Base-by-base conservation (phyloP, 495 filamentous ascomycete genomes). In the Coniosporium apollinis region DNA sequence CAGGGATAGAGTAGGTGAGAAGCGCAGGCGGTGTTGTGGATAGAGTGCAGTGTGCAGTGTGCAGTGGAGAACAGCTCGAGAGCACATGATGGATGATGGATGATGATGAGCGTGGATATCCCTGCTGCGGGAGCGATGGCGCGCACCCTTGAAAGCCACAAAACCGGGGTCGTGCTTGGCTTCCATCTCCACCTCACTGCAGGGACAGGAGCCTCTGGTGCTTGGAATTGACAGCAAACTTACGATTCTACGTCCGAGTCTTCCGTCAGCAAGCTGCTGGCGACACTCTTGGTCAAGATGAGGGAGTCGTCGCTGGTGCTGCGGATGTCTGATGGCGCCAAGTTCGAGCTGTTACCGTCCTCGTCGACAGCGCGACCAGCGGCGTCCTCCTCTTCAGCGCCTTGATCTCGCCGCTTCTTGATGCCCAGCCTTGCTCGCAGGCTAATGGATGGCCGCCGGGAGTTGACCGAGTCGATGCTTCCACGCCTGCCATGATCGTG, bases 221-320 rank as follows among this genome's bases (percentile, higher is more conserved):
- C n/a, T n/a, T n/a, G n/a, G n/a, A n/a, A n/a, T n/a, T n/a, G n/a
- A n/a, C n/a, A n/a, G n/a, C n/a, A n/a, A 34, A 68, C 74, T 69
- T 65, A 83, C 79, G 60, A 58, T 42, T 79, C 79, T 14, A 61
- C 56, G 30, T 82, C 79, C 5, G 74, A 78, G 49, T 81, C 79
- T 47, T 79, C 69, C 10, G 74, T 79, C 41, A 79, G 48, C 14
- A 80, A 55, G 44, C 71, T 75, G 46, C 59, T 68, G 11, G 50
- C 56, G 22, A 61, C 66, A 43, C 67, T 66, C 21, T 45, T 54
- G 36, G 44, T 39, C 28, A 45, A 35, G 11, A 44, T 49, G 14
- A 55, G 43, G 1, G 58, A 60, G 4, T 58, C 46, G 14, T 58
- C 49, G 16, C 45, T 51, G 9, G 30, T 39, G 46, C 45, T 44